Conservation (phyloP, 108 stramenopile species). For the Nitzschia palea region DNA sequence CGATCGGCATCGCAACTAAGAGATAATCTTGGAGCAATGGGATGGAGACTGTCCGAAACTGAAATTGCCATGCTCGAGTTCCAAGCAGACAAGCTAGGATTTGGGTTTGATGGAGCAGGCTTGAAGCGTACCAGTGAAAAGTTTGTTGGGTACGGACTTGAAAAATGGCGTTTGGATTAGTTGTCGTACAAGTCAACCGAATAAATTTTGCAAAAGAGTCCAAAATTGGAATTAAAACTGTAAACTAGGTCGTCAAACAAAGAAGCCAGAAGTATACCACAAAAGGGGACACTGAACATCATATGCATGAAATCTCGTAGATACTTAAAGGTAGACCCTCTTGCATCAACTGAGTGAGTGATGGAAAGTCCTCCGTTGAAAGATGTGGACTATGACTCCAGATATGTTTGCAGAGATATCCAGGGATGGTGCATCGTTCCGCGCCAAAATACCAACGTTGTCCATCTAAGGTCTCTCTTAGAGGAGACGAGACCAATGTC, state of each 20-base stretch:
- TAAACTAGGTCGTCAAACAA: too few species aligned
- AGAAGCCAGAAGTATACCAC: too few species aligned
- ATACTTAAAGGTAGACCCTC: conserved; percentile 40
- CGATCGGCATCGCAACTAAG: conserved; percentile 45
- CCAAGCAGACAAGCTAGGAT: conserved; percentile 43
- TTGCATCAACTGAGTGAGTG: conserved; percentile 22
- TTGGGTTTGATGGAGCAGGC: conserved; percentile 71
- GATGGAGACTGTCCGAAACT: conserved; percentile 53
- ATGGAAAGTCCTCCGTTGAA: conserved; percentile 71
- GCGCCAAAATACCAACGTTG: conserved; percentile 12
- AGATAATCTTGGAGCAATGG: conserved; percentile 62
- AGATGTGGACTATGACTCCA: conserved; percentile 42
- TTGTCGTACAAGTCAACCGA: too few species aligned
- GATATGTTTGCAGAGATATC: conserved; percentile 14
- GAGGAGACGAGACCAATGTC: neutral
- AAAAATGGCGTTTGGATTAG: conserved; percentile 55
- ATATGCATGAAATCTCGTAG: conserved; percentile 47
- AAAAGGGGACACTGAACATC: too few species aligned
- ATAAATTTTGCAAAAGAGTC: too few species aligned
- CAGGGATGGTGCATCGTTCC: conserved; percentile 8
- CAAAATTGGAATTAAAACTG: too few species aligned
- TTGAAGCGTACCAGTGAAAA: conserved; percentile 69
- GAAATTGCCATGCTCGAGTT: conserved; percentile 54
- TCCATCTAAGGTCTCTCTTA: neutral
- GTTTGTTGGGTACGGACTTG: conserved; percentile 72